Evolutionary conservation across 1,139 yeast genomes (phyloP), one percentile per base, ranked within the genome.

Genomic region (Debaryomyces fabryi): DNA sequence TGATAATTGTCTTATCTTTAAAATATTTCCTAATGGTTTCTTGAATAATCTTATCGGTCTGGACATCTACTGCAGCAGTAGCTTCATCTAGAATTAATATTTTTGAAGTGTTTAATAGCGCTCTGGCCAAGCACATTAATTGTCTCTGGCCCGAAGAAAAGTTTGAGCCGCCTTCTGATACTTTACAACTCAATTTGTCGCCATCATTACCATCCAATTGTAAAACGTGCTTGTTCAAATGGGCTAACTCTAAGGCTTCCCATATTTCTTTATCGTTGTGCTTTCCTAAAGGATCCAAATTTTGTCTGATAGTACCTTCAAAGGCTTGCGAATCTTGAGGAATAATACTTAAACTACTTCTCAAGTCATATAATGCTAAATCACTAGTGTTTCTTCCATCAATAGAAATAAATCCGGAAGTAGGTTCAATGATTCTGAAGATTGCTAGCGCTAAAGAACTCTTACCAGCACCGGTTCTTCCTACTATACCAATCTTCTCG

Each of bases 1-100:
- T 87, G 43, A 88, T 67, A 50, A 88, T 86, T 0, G 96, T 88
- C 58, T 85, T 78, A 52, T 83, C 76, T 43, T 68, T 71, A 62
- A 88, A 87, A 58, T 82, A 83, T 2, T 67, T 60, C 49, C 92
- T 73, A 38, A 88, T 87, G 0, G 95, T 86, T 52, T 83, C 81
- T 66, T 88, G 96, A 46, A 88, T 82, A 47, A 86, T 77, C 54
- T 78, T 78, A 58, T 88, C 96, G 0, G 96, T 88, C 60, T 86
- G 86, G 16, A 85, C 82, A 63, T 88, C 96, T 27, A 88, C 92
- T 2, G 93, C 86, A 0, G 96, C 92, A 0, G 96, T 88, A 0
- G 96, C 96, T 65, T 88, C 96, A 61, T 88, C 96, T 42, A 88
- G 68, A 16, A 88, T 80, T 49, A 88, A 69, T 25, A 88, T 79